These are phyloP conservation scores for Calendula officinalis DNA, from an alignment of 129 eudicot genomes.

Conservation along the genomic window DNA sequence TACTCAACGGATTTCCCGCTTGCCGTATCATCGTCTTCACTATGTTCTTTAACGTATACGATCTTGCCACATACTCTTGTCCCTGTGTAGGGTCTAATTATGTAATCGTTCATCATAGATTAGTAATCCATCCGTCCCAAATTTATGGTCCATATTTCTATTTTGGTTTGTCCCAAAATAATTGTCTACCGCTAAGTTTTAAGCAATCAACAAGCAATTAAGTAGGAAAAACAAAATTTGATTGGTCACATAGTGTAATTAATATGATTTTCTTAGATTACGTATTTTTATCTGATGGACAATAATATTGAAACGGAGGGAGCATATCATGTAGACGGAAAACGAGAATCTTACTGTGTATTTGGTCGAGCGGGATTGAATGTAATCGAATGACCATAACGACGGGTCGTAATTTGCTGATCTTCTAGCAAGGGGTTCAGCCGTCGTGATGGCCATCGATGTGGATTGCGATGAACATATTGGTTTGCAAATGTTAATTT, in stretches of 20 bases:
- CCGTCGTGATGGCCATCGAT: neutral
- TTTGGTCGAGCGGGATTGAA: constrained; percentile 23
- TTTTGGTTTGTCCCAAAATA: too few relatives aligned
- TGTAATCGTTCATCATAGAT: too few relatives aligned
- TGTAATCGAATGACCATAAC: constrained; percentile 10
- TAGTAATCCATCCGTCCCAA: too few relatives aligned
- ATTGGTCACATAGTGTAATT: too few relatives aligned
- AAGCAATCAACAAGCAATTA: too few relatives aligned
- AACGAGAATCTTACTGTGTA: neutral
- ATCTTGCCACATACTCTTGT: neutral
- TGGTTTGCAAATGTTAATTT: neutral
- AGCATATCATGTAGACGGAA: neutral
- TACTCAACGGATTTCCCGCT: neutral
- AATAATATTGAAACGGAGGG: too few relatives aligned
- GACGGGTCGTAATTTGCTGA: constrained; percentile 17
- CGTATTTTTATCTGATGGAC: too few relatives aligned
- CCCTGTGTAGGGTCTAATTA: neutral
- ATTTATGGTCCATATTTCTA: too few relatives aligned
- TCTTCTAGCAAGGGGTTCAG: constrained; percentile 9
- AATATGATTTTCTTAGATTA: too few relatives aligned
- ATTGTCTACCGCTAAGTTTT: too few relatives aligned
- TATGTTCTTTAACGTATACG: neutral
- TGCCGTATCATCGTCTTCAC: neutral
- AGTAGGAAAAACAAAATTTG: too few relatives aligned
- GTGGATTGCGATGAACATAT: constrained; percentile 6